Percentiles rank a stretch among this genome's conserved stretches.
Conservation (phyloP, 306 rosid species). For the Quercus berberidifolia region DNA sequence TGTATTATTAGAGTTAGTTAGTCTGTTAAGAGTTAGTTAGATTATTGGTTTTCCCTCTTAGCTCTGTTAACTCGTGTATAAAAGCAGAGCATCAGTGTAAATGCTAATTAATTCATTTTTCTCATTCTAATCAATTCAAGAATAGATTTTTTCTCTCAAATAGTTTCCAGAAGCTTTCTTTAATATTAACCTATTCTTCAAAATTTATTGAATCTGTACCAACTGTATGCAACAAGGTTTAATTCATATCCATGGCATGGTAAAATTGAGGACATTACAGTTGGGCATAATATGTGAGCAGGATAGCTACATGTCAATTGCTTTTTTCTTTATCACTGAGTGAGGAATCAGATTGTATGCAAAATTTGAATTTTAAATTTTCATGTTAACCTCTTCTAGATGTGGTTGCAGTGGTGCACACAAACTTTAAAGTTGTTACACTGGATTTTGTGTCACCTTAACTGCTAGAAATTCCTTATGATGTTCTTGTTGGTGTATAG, state of each 20-base stretch:
- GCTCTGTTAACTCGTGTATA: too few species aligned
- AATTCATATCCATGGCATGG: background rate
- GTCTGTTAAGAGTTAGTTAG: too few species aligned
- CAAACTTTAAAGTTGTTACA: background rate
- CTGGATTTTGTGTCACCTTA: background rate
- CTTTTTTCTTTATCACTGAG: background rate
- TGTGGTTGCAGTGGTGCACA: background rate
- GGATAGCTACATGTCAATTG: background rate
- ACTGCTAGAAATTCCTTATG: conserved; percentile 7
- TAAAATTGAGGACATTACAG: background rate
- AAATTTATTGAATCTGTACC: background rate
- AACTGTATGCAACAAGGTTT: background rate
- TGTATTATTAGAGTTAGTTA: too few species aligned
- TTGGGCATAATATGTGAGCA: background rate
- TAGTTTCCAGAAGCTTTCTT: too few species aligned
- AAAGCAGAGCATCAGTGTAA: too few species aligned
- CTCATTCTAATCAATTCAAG: too few species aligned
- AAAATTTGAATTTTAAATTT: background rate
- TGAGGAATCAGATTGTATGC: background rate
- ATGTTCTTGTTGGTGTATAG: background rate
- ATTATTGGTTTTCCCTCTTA: too few species aligned
- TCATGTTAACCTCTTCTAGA: background rate
- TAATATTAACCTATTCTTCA: background rate
- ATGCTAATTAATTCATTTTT: too few species aligned
- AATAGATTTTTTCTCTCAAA: too few species aligned